These are phyloP conservation scores for Cladosporium sphaerospermum DNA, from an alignment of 2,329 filamentous ascomycete genomes.

Conservation along the genomic window DNA sequence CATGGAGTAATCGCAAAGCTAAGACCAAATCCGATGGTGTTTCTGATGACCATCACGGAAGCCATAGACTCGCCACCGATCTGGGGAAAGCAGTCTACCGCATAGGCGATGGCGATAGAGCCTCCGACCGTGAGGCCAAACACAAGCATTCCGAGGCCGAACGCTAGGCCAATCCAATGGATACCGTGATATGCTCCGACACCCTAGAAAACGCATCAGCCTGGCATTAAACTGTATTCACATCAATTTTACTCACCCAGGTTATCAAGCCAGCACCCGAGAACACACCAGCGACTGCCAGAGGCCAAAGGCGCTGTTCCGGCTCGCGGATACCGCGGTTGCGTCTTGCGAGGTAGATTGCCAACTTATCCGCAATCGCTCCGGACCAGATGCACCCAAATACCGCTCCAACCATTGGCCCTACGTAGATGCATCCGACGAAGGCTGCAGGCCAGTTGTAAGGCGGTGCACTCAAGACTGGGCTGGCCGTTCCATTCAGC, in stretches of 20 bases:
- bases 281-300: slow-evolving; percentile 34
- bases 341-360: slow-evolving; percentile 30
- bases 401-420: slow-evolving; percentile 34
- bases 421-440: slow-evolving; percentile 49
- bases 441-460: slow-evolving; percentile 33
- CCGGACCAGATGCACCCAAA: slow-evolving; percentile 33
- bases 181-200: slow-evolving; percentile 41
- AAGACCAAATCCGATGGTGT: slow-evolving; percentile 44
- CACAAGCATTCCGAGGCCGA: slow-evolving; percentile 39
- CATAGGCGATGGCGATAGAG: slow-evolving; percentile 37
- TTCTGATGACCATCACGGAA: slow-evolving; percentile 43
- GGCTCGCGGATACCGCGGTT: slow-evolving; percentile 36
- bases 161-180: slow-evolving; percentile 44
- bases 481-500: slow-evolving; percentile 13
- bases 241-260: slow-evolving; percentile 23
- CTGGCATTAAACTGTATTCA: too few relatives aligned
- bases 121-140: slow-evolving; percentile 35
- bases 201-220: slow-evolving; percentile 16
- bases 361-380: slow-evolving; percentile 28
- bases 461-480: slow-evolving; percentile 20
- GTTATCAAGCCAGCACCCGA: slow-evolving; percentile 42
- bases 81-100: slow-evolving; percentile 41
- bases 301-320: slow-evolving; percentile 37
- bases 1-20: slow-evolving; percentile 45
- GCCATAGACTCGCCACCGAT: slow-evolving; percentile 42